Evolutionary conservation across 495 filamentous ascomycete species (phyloP).

Genomic region (Tuber calosporum): DNA sequence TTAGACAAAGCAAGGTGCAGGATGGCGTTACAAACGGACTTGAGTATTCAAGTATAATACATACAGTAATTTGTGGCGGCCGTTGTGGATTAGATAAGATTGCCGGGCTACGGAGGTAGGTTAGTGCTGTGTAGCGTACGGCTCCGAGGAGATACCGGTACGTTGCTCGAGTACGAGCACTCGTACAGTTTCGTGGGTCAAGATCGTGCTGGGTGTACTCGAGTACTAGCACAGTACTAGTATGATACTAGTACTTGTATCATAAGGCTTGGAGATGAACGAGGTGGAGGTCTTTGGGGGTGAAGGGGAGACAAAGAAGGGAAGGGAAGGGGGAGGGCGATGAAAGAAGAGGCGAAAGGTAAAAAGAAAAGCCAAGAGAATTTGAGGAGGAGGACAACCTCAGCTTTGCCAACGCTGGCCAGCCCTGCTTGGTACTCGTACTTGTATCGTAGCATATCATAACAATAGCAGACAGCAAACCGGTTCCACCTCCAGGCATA

Average conservation of each 20-base stretch:
- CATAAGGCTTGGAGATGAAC: neutral
- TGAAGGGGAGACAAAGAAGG: neutral
- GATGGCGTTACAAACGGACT: neutral
- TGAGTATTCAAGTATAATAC: neutral
- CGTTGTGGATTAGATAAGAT: neutral
- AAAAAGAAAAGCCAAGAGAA: neutral
- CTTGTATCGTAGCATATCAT: neutral
- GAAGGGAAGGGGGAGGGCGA: neutral
- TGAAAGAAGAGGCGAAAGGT: neutral
- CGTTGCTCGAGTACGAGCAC: too few relatives aligned
- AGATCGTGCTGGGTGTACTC: neutral
- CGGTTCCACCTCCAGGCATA: neutral
- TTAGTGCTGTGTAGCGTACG: neutral
- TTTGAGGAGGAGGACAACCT: neutral
- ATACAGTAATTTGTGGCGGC: neutral
- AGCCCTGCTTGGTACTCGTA: neutral
- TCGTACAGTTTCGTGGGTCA: neutral
- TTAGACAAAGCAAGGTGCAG: neutral
- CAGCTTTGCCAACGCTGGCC: neutral
- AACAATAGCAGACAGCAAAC: neutral
- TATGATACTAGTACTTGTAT: too few relatives aligned
- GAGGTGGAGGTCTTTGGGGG: neutral
- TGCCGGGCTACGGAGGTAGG: neutral
- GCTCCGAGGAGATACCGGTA: neutral
- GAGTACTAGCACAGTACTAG: too few relatives aligned